These are phyloP conservation scores for Naematelia aurantialba DNA, from an alignment of 768 basidiomycete genomes.

Conservation along the genomic window DNA sequence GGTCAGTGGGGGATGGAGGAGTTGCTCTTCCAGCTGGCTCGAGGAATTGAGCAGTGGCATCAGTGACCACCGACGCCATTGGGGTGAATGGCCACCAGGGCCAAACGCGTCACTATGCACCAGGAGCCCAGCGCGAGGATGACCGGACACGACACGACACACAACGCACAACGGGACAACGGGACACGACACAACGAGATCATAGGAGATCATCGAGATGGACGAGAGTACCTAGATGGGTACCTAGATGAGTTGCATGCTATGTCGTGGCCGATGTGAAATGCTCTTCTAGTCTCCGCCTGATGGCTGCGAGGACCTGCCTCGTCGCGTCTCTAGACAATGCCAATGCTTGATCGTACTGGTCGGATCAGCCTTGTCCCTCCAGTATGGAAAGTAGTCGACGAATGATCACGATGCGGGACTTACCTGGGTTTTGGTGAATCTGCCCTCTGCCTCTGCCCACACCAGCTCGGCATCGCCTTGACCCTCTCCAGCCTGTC, in stretches of 20 bases:
- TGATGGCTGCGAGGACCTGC: slow-evolving; percentile 16
- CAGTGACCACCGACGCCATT: no score
- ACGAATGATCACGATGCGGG: no score
- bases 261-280: slow-evolving; percentile 1
- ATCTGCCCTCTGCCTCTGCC: slow-evolving; percentile 44
- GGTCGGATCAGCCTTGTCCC: not conserved
- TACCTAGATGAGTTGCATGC: not conserved
- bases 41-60: slow-evolving; percentile 21
- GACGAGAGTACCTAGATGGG: no score
- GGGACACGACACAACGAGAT: no score
- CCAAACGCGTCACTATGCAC: not conserved
- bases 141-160: no score
- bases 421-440: slow-evolving; percentile 27
- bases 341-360: slow-evolving; percentile 28
- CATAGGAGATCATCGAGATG: no score
- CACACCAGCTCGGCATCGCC: slow-evolving; percentile 35
- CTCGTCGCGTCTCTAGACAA: slow-evolving; percentile 19
- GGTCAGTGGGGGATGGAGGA: slow-evolving; percentile 73
- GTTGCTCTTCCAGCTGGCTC: slow-evolving; percentile 29
- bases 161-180: no score
- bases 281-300: slow-evolving; percentile 16
- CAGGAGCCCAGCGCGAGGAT: no score
- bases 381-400: not conserved
- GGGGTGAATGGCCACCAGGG: not conserved
- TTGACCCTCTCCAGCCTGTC: slow-evolving; percentile 5